A percentile compares a stretch with the other conserved stretches of the same genome.
phyloP scores from a whole-genome alignment of 2,329 filamentous ascomycete species.

The Talaromyces sp. region DNA sequence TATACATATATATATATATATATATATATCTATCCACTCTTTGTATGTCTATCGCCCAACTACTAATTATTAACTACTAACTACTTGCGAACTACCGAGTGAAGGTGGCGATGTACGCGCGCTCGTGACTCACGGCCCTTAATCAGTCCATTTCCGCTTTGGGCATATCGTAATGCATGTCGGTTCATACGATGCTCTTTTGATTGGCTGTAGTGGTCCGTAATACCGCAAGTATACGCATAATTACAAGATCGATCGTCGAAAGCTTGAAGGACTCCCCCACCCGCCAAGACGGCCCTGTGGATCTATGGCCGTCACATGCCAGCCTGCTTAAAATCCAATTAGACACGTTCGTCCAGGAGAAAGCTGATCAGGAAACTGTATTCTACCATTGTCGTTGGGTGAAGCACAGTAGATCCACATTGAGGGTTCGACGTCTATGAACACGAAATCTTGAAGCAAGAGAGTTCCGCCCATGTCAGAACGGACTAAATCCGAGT shows the following conservation, averaged over 20 bases:
- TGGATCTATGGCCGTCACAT: background rate
- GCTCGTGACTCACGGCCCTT: background rate
- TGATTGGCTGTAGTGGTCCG: background rate
- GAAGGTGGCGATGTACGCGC: background rate
- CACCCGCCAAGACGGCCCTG: conserved; percentile 7
- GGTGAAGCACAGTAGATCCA: no score
- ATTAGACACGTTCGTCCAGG: background rate
- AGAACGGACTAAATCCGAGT: conserved; percentile 1
- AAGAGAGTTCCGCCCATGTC: no score
- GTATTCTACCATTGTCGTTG: no score
- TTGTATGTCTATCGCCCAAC: no score
- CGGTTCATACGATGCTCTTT: background rate
- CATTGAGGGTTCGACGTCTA: no score
- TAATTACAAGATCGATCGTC: conserved; percentile 5
- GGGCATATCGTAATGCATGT: background rate
- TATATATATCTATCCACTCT: no score
- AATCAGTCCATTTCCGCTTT: background rate
- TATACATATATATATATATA: no score
- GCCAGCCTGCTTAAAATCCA: background rate
- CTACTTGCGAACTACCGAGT: background rate
- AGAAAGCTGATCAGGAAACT: no score
- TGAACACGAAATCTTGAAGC: no score
- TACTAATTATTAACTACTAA: no score
- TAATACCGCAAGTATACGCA: background rate
- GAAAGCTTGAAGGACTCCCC: background rate